These are phyloP conservation scores for Candida silvicultrix DNA, from an alignment of 805 yeast species.

Conservation along the genomic window DNA sequence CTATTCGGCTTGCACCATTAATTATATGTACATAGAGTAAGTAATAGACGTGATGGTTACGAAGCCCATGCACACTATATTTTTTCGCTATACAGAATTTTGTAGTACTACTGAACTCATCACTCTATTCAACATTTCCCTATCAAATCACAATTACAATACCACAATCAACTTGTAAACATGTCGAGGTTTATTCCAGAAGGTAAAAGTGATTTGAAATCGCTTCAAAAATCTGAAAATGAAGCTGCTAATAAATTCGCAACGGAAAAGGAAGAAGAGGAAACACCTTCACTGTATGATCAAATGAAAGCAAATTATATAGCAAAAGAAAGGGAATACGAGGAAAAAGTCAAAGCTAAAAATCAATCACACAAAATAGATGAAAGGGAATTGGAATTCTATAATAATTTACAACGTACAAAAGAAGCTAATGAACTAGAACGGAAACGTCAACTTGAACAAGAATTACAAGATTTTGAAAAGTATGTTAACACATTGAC, in stretches of 20 bases:
- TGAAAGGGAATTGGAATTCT: conserved; percentile 15
- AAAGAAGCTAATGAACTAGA: conserved; percentile 5
- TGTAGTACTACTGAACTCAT: too few species aligned
- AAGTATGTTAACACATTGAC: too few species aligned
- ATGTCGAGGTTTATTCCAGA: conserved; percentile 24
- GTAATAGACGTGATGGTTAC: background rate
- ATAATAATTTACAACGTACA: conserved; percentile 7
- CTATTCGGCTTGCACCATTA: too few species aligned
- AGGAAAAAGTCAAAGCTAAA: conserved; percentile 16
- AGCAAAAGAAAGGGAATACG: conserved; percentile 17
- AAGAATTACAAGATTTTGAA: conserved; percentile 14
- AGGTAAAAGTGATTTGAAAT: conserved; percentile 19
- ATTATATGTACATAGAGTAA: background rate
- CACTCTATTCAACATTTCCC: too few species aligned
- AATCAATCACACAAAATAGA: conserved; percentile 16
- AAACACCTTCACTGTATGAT: conserved; percentile 19
- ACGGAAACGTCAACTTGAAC: conserved; percentile 14
- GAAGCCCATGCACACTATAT: background rate
- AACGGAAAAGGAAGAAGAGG: conserved; percentile 16
- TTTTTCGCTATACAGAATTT: too few species aligned
- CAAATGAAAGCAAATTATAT: conserved; percentile 22
- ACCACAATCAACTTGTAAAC: background rate
- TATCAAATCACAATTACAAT: too few species aligned
- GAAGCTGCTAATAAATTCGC: conserved; percentile 11
- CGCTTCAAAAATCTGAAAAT: conserved; percentile 12